Conservation (phyloP, 495 filamentous ascomycete species). For the Podospora comata region DNA sequence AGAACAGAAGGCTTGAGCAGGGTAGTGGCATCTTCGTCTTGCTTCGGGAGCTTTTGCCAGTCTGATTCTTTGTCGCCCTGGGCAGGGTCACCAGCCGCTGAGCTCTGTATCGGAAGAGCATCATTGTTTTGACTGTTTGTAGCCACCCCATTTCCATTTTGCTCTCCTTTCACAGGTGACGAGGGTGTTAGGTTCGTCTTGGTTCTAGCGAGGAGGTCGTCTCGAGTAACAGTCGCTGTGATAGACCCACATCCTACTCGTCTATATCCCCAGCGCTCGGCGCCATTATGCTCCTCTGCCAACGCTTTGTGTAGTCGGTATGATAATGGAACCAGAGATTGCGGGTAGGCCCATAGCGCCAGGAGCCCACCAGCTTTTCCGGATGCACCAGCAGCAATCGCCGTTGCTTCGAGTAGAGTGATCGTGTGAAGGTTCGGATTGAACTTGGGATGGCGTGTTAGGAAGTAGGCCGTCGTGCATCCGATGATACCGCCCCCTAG, state of each 20-base stretch:
- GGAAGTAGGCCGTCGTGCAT: conserved; percentile 87
- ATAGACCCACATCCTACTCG: conserved; percentile 73
- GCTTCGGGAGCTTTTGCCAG: conserved; percentile 69
- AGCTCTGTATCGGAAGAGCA: conserved; percentile 33
- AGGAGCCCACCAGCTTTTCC: conserved; percentile 94
- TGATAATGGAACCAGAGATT: conserved; percentile 78
- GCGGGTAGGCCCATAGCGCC: conserved; percentile 90
- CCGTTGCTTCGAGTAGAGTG: conserved; percentile 83
- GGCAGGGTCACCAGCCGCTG: conserved; percentile 17
- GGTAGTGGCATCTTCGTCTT: conserved; percentile 57
- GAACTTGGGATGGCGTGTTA: conserved; percentile 84
- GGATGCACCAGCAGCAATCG: conserved; percentile 86
- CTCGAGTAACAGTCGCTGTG: conserved; percentile 52
- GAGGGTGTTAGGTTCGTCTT: conserved; percentile 10
- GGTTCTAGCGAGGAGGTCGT: conserved; percentile 35
- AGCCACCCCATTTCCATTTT: conserved; percentile 2
- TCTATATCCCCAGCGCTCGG: conserved; percentile 83
- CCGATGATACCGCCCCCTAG: conserved; percentile 93
- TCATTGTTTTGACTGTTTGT: conserved; percentile 12
- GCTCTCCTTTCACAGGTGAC: not conserved
- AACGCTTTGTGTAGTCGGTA: conserved; percentile 81
- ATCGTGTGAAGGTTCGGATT: conserved; percentile 71
- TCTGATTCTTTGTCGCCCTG: conserved; percentile 28
- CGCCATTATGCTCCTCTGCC: conserved; percentile 79
- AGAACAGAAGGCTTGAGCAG: conserved; percentile 60